Percentiles rank a stretch among this genome's conserved stretches.
Conservation (phyloP, 345 rosid species). For the Cardamine occulta region DNA sequence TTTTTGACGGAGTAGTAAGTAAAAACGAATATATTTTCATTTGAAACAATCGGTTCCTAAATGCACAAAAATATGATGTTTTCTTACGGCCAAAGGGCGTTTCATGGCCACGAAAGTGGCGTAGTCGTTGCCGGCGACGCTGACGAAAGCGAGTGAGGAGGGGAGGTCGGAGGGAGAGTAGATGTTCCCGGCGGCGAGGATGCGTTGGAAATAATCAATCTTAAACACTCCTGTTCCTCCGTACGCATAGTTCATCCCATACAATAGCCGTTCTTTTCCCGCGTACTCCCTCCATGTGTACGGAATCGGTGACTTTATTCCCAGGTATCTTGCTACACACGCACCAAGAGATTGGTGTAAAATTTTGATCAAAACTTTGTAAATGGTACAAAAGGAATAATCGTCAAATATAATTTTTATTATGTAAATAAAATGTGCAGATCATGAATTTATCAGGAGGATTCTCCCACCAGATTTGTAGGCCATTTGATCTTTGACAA, state of each 20-base stretch:
- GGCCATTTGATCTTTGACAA: too few species aligned
- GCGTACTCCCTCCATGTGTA: constrained; percentile 54
- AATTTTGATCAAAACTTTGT: background rate
- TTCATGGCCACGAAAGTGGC: constrained; percentile 44
- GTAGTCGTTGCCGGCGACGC: constrained; percentile 83
- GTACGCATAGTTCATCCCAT: constrained; percentile 79
- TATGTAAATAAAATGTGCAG: too few species aligned
- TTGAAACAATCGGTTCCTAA: background rate
- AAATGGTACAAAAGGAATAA: background rate
- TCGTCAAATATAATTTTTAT: background rate
- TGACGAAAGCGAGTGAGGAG: constrained; percentile 60
- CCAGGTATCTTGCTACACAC: constrained; percentile 56
- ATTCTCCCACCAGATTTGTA: too few species aligned
- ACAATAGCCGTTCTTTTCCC: constrained; percentile 35
- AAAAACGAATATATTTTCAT: background rate
- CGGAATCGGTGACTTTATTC: constrained; percentile 71
- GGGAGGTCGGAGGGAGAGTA: constrained; percentile 47
- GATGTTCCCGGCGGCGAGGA: constrained; percentile 45
- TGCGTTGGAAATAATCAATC: constrained; percentile 55
- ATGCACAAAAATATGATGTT: background rate
- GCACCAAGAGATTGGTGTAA: background rate
- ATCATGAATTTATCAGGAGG: too few species aligned
- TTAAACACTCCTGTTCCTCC: constrained; percentile 88
- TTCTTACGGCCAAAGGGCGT: constrained; percentile 55
- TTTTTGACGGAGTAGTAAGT: background rate